Base-by-base conservation (phyloP, 2,329 filamentous ascomycete species). In the Fusarium incarnatum region DNA sequence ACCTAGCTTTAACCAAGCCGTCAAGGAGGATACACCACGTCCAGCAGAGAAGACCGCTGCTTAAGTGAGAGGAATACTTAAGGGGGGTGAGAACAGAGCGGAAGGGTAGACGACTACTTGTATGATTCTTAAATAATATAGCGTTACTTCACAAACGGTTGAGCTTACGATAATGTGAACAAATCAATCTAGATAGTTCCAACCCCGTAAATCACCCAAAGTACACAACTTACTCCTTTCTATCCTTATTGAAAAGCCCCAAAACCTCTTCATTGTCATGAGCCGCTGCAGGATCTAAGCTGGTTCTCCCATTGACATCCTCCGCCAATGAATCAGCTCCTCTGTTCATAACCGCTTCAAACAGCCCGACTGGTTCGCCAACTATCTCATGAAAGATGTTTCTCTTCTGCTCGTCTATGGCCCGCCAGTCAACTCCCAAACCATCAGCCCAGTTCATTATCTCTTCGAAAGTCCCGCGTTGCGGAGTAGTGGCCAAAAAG, bases 341-440 rank as follows among this genome's bases (percentile, higher is more conserved):
- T 16, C 34, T 56, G 0, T 47, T 42, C 48, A 73, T 41, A 2
- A 61, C 16, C 8, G 18, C 49, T 32, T 61, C 52, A 16, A 70
- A 73, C 12, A 60, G 10, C 16, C 13, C 0, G 10, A 13, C 44
- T 8, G 13, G 16, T 10, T 55, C 50, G 1, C n/a, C 44, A 7
- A 48, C 57, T 49, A 70, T 22, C 15, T 49, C 54, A 32, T 73
- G 70, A 34, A 73, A 55, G 5, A 67, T 20, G 4, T 56, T 73
- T 37, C 48, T 60, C 20, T 23, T 52, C 30, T 45, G 49, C 7
- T 60, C 16, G 25, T 73, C 70, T 40, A 47, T 73, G 22, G 16
- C 56, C 16, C 23, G 37, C 70, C 70, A 73, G 37, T 73, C 60
- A 15, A 56, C 53, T 2, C 62, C 70, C 48, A 68, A 32, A 4